Conservation (phyloP, 257 asterid species). For the Schizonepeta tenuifolia region DNA sequence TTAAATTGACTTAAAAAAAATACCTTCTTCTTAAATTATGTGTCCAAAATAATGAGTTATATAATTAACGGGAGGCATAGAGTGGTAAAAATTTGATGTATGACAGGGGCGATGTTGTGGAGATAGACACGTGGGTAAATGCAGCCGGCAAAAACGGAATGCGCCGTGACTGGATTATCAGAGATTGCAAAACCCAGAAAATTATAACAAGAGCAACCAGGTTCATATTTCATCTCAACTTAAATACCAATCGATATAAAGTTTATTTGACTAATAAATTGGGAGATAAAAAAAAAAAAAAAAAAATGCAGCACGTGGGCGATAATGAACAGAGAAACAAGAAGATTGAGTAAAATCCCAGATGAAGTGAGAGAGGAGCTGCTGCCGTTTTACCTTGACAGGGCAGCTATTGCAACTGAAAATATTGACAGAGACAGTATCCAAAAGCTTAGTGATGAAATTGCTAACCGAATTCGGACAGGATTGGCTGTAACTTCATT, state of each 20-base stretch:
- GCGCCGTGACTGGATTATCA: conserved; percentile 88
- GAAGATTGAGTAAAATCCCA: conserved; percentile 79
- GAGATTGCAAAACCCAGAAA: conserved; percentile 61
- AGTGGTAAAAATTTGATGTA: no score
- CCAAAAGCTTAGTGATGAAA: conserved; percentile 62
- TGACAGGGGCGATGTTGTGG: conserved; percentile 83
- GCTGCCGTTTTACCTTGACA: conserved; percentile 66
- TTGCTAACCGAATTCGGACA: conserved; percentile 58
- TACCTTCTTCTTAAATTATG: no score
- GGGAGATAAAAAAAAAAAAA: no score
- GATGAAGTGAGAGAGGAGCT: conserved; percentile 75
- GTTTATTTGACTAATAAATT: no score
- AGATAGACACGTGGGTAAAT: conserved; percentile 92
- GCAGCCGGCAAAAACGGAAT: conserved; percentile 92
- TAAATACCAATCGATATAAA: no score
- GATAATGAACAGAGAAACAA: conserved; percentile 86
- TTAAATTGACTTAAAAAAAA: no score
- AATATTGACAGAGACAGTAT: conserved; percentile 57
- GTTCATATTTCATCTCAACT: conserved; percentile 20
- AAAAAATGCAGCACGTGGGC: conserved; percentile 72
- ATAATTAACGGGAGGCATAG: no score
- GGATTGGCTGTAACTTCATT: conserved; percentile 69
- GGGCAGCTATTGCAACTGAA: conserved; percentile 52
- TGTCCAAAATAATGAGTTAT: no score
- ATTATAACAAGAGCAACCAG: conserved; percentile 83